These are phyloP conservation scores for Aspergillus kassunensis DNA, from an alignment of 495 filamentous ascomycete genomes.

Conservation along the genomic window DNA sequence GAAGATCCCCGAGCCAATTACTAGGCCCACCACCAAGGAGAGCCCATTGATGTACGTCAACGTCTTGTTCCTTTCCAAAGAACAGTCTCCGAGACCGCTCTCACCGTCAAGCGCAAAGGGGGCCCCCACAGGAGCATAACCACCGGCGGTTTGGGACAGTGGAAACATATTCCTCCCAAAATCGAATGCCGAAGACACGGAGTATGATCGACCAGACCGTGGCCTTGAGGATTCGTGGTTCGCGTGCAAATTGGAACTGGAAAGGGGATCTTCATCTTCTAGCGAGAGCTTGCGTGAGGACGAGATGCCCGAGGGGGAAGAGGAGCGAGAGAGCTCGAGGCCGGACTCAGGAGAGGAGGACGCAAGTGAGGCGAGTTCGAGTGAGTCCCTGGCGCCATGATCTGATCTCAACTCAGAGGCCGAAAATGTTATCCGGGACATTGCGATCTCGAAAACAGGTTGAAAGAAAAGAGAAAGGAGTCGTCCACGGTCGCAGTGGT, in stretches of 20 bases:
- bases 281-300: slow-evolving; percentile 90
- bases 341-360: slow-evolving; percentile 59
- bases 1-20: slow-evolving; percentile 98
- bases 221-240: slow-evolving; percentile 44
- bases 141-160: slow-evolving; percentile 75
- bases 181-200: slow-evolving; percentile 88
- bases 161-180: slow-evolving; percentile 89
- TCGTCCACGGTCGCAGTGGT: slow-evolving; percentile 2
- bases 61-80: slow-evolving; percentile 90
- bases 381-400: slow-evolving; percentile 67
- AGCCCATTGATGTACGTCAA: slow-evolving; percentile 92
- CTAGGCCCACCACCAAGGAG: slow-evolving; percentile 82
- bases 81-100: slow-evolving; percentile 46
- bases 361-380: slow-evolving; percentile 93
- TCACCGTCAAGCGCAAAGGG: slow-evolving; percentile 53
- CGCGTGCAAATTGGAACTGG: slow-evolving; percentile 46
- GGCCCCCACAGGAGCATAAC: slow-evolving; percentile 78
- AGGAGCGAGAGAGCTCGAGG: slow-evolving; percentile 59
- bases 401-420: slow-evolving; percentile 25
- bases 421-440: slow-evolving; percentile 35
- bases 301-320: slow-evolving; percentile 78
- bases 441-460: slow-evolving; percentile 13
- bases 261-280: slow-evolving; percentile 77
- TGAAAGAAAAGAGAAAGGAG: not conserved
- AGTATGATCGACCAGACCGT: slow-evolving; percentile 68